phyloP scores from a whole-genome alignment of 768 basidiomycete genomes.

The Clitopilus passeckerianus region DNA sequence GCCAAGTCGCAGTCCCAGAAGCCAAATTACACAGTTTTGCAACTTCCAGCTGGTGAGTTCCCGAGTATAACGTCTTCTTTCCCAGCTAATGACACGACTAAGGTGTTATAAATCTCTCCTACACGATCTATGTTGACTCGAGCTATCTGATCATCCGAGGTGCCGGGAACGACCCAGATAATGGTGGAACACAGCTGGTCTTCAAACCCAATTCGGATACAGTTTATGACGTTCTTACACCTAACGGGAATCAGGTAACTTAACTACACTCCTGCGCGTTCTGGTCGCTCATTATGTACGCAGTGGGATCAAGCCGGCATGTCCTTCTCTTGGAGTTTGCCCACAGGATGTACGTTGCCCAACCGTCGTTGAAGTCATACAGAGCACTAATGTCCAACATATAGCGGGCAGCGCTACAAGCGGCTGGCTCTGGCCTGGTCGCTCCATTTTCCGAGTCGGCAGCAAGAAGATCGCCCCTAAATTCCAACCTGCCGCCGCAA shows the following conservation, averaged over 20 bases:
- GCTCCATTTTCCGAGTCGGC: conserved; percentile 6
- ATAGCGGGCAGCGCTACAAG: not conserved
- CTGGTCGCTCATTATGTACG: not conserved
- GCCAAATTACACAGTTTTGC: not conserved
- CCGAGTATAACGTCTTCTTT: not conserved
- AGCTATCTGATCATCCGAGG: conserved; percentile 5
- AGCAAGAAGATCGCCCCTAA: conserved; percentile 7
- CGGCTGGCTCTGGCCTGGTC: conserved; percentile 6
- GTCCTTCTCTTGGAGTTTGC: conserved; percentile 2
- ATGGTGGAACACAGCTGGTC: conserved; percentile 1
- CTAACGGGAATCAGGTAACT: not conserved
- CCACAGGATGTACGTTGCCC: not conserved
- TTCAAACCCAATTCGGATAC: conserved; percentile 6
- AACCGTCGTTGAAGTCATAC: not conserved
- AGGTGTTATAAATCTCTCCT: conserved; percentile 6
- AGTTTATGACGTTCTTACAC: conserved; percentile 6
- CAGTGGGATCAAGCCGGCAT: conserved; percentile 8
- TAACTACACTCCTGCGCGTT: not conserved
- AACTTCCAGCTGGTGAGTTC: conserved; percentile 2
- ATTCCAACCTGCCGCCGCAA: not conserved
- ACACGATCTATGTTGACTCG: conserved; percentile 1
- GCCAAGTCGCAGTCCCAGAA: not conserved
- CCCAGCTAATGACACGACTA: not conserved
- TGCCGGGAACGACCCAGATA: conserved; percentile 3
- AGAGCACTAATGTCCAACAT: not conserved